These are phyloP conservation scores for Gynostemma pentaphyllum DNA, from an alignment of 306 rosid species.

Conservation along the genomic window DNA sequence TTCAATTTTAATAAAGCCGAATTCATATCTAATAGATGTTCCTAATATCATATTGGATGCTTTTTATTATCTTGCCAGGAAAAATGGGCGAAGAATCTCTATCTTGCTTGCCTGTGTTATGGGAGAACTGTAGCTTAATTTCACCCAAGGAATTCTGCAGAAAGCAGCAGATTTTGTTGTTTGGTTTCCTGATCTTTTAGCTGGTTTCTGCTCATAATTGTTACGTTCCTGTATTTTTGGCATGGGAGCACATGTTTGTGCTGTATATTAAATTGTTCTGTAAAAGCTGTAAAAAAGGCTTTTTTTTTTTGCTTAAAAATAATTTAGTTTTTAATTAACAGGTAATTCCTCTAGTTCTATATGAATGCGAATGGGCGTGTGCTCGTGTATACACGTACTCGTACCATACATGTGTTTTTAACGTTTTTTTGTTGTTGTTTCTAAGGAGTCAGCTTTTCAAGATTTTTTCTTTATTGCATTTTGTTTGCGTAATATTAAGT, in stretches of 20 bases:
- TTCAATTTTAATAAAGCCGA: background rate
- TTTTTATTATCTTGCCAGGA: constrained; percentile 43
- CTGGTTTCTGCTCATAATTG: background rate
- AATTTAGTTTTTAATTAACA: background rate
- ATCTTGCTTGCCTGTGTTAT: constrained; percentile 75
- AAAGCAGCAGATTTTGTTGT: constrained; percentile 10
- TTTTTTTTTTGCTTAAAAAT: background rate
- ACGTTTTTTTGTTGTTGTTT: too few species aligned
- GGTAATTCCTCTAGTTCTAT: background rate
- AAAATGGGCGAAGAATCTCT: constrained; percentile 86
- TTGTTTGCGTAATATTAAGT: too few species aligned
- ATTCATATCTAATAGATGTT: background rate
- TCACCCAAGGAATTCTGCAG: background rate
- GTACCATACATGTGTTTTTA: background rate
- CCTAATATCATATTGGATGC: background rate
- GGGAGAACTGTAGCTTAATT: constrained; percentile 84
- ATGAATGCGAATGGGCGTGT: background rate
- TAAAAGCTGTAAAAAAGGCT: constrained; percentile 7
- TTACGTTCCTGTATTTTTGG: constrained; percentile 3
- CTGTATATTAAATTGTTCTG: constrained; percentile 8
- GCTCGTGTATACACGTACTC: too few species aligned
- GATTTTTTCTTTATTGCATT: too few species aligned
- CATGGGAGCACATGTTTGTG: background rate
- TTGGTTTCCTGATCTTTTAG: background rate
- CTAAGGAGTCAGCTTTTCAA: too few species aligned